Percentiles rank a stretch among this genome's conserved stretches.
Evolutionary conservation across 106 monocot species (phyloP).

Genomic region (Allium fistulosum): DNA sequence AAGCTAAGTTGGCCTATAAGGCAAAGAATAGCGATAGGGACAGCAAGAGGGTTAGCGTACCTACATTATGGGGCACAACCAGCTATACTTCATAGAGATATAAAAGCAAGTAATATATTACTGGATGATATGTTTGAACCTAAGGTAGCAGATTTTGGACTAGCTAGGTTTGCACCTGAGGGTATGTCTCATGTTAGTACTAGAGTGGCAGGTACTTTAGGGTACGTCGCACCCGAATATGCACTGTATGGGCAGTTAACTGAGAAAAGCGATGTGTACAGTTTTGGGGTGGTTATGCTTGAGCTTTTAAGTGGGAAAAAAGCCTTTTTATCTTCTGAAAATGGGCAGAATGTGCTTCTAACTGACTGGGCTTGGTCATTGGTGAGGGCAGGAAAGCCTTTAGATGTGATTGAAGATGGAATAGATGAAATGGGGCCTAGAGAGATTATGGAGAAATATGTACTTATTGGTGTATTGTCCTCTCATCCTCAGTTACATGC

Average conservation of each 20-base stretch:
- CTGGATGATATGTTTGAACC: constrained; percentile 68
- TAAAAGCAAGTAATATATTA: constrained; percentile 85
- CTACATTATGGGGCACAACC: constrained; percentile 74
- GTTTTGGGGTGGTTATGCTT: constrained; percentile 79
- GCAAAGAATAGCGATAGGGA: constrained; percentile 73
- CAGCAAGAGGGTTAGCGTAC: constrained; percentile 73
- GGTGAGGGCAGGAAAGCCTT: constrained; percentile 41
- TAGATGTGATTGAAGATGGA: constrained; percentile 71
- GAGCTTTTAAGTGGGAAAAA: constrained; percentile 91
- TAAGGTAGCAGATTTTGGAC: constrained; percentile 82
- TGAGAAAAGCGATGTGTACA: constrained; percentile 88
- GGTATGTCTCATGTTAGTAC: constrained; percentile 89
- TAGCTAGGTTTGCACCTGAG: constrained; percentile 81
- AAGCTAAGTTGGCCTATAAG: constrained; percentile 65
- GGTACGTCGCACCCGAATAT: constrained; percentile 92
- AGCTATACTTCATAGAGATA: constrained; percentile 76
- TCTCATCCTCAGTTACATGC: constrained; percentile 89
- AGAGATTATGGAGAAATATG: constrained; percentile 78
- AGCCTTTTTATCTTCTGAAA: constrained; percentile 39
- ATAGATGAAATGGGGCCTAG: constrained; percentile 53
- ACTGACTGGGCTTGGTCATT: constrained; percentile 91
- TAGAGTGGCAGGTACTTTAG: constrained; percentile 78
- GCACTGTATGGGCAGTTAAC: constrained; percentile 89
- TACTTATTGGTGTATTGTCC: constrained; percentile 57
- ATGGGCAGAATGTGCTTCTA: constrained; percentile 38